These are phyloP conservation scores for Termitomyces heimii DNA, from an alignment of 768 basidiomycete genomes.

Conservation along the genomic window DNA sequence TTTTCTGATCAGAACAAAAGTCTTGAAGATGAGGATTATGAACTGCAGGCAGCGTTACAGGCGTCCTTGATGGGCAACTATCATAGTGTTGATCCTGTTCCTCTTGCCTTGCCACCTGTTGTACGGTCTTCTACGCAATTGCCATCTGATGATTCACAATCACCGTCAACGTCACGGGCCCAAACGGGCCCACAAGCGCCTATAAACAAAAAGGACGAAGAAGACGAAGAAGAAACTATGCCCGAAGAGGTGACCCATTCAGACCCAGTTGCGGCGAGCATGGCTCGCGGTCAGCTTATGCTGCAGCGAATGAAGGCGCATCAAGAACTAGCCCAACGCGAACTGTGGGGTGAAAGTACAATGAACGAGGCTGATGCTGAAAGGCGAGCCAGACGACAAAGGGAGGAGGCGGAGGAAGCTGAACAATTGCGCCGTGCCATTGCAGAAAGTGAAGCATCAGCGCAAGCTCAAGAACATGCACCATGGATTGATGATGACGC, in stretches of 20 bases:
- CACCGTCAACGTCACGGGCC: conserved; percentile 12
- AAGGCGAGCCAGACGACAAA: conserved; percentile 23
- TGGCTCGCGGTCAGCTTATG: conserved; percentile 55
- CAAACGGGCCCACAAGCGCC: conserved; percentile 14
- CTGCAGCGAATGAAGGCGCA: conserved; percentile 60
- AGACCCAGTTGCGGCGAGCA: conserved; percentile 62
- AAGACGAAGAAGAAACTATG: background rate
- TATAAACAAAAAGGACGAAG: background rate
- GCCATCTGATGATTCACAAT: conserved; percentile 1
- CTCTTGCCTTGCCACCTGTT: conserved; percentile 20
- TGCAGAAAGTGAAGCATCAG: conserved; percentile 51
- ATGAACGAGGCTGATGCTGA: conserved; percentile 22
- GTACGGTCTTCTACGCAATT: conserved; percentile 20
- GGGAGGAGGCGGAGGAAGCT: conserved; percentile 47
- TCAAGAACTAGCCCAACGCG: conserved; percentile 63
- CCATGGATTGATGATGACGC: conserved; percentile 7
- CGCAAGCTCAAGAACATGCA: conserved; percentile 20
- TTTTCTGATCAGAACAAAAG: conserved; percentile 22
- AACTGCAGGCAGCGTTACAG: conserved; percentile 82
- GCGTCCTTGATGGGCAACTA: conserved; percentile 54
- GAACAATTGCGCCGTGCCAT: conserved; percentile 54
- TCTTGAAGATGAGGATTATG: conserved; percentile 81
- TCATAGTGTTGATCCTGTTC: conserved; percentile 4
- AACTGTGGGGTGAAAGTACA: conserved; percentile 40
- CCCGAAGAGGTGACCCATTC: conserved; percentile 13